phyloP scores from a whole-genome alignment of 768 basidiomycete species.

The Saitozyma podzolica region DNA sequence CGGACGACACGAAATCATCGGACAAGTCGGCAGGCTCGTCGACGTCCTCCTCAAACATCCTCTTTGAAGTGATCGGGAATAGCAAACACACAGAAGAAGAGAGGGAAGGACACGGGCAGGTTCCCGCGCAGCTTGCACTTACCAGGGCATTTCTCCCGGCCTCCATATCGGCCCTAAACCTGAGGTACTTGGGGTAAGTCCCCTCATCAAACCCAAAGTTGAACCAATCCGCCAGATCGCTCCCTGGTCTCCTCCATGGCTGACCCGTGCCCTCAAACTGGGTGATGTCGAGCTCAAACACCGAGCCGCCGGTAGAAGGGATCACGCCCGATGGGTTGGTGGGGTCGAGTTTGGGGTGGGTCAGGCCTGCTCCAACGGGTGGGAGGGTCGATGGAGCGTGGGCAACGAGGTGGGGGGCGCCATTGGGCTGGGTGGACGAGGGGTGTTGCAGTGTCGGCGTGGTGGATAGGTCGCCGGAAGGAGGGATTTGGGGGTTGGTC shows the following conservation, averaged over 20 bases:
- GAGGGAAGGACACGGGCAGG: background rate
- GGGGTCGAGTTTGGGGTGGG: conserved; percentile 76
- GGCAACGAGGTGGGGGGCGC: conserved; percentile 29
- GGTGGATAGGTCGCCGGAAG: conserved; percentile 28
- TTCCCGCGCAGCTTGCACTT: conserved; percentile 8
- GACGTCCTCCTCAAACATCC: background rate
- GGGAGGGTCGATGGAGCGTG: conserved; percentile 45
- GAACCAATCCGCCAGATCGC: conserved; percentile 96
- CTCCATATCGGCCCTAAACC: conserved; percentile 50
- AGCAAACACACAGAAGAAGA: too few relatives aligned
- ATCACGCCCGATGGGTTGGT: conserved; percentile 68
- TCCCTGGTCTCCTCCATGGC: conserved; percentile 86
- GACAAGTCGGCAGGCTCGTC: background rate
- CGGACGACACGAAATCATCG: too few relatives aligned
- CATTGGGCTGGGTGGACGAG: conserved; percentile 28
- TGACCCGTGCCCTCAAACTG: conserved; percentile 64
- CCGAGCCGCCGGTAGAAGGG: conserved; percentile 54
- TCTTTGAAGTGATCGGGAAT: background rate
- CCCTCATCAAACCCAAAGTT: conserved; percentile 99
- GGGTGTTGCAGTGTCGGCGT: conserved; percentile 27
- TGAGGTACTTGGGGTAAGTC: conserved; percentile 81
- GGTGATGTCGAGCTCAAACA: conserved; percentile 77
- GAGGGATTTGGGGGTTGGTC: conserved; percentile 29
- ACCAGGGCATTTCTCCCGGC: conserved; percentile 43
- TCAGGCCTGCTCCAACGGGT: conserved; percentile 54